phyloP scores from a whole-genome alignment of 2,329 filamentous ascomycete species.

The Cercospora citrullina region DNA sequence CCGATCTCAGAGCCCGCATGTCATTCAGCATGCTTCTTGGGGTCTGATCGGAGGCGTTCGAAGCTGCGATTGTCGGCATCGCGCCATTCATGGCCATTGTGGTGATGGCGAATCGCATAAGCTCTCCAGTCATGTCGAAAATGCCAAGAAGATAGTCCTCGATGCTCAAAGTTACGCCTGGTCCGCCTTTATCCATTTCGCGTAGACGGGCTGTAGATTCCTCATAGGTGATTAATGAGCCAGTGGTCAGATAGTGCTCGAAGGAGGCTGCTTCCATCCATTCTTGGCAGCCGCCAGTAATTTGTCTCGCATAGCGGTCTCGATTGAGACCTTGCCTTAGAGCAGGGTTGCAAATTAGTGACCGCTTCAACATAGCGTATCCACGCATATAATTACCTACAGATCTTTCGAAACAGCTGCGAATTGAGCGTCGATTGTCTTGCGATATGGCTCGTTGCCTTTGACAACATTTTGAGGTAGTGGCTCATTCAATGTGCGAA shows the following conservation, averaged over 20 bases:
- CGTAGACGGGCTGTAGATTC: conserved; percentile 53
- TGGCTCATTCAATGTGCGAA: conserved; percentile 59
- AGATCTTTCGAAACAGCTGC: conserved; percentile 69
- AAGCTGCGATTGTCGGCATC: conserved; percentile 46
- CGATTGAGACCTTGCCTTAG: conserved; percentile 67
- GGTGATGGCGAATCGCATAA: conserved; percentile 96
- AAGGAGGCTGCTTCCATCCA: conserved; percentile 91
- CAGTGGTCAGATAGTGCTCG: conserved; percentile 78
- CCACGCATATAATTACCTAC: neutral
- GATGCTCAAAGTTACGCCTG: conserved; percentile 65
- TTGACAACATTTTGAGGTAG: conserved; percentile 69
- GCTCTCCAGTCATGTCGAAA: conserved; percentile 90
- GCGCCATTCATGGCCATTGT: conserved; percentile 73
- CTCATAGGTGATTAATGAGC: conserved; percentile 69
- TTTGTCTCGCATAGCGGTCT: conserved; percentile 75
- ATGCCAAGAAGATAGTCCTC: conserved; percentile 89
- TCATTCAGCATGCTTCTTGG: conserved; percentile 72
- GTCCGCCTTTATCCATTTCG: conserved; percentile 41
- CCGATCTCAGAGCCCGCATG: conserved; percentile 72
- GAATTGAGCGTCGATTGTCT: conserved; percentile 71
- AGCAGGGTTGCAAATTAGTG: neutral
- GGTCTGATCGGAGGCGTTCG: conserved; percentile 32
- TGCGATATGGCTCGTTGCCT: conserved; percentile 68
- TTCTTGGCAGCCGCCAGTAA: conserved; percentile 83
- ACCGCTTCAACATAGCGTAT: neutral